Evolutionary conservation across 1,139 yeast genomes (phyloP), one percentile per base, ranked within the genome.

Genomic region (Debaryomyces udenii): DNA sequence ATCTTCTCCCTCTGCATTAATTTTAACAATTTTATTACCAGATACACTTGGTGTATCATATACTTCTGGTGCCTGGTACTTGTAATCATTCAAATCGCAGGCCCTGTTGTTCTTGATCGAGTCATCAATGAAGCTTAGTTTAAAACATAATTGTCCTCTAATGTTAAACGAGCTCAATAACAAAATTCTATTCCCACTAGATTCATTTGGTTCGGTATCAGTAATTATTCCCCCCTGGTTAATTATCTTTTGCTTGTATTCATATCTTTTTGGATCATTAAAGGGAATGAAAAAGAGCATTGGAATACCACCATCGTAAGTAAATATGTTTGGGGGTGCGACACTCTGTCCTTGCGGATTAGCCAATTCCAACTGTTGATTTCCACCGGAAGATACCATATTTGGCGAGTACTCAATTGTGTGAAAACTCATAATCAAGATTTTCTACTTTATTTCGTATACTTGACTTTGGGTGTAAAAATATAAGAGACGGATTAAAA

Each of bases 181-280:
- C 6, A 51, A 34, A 7, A 56, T 45, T 6, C 47, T 34, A 35
- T 51, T 48, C 14, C 42, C 37, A 16, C 41, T 33, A 9, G 46
- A 29, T 9, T 40, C 43, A 35, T 37, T 38, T 6, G 64, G 61
- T 14, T 44, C 47, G 11, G 49, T 52, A 37, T 59, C 64, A 9
- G 61, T 55, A 3, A 65, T 51, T 11, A 53, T 43, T 1, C 75
- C 75, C 7, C 75, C 75, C 48, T 66, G 46, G n/a, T 42, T 43
- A 26, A 51, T 56, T 23, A 69, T 64, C 29, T 57, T 39, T 3
- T 46, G 43, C 22, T 47, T 51, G 41, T 56, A 63, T 26, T 53
- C 49, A 10, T 52, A 45, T 29, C 61, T 47, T 10, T 53, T 46
- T 4, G 61, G 57, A 36, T 62, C 68, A 20, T 46, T 48, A 9